Percentiles rank a stretch among this genome's conserved stretches.
These are phyloP conservation scores for Penicillium sp. DNA, from an alignment of 2,329 filamentous ascomycete genomes.

Conservation along the genomic window DNA sequence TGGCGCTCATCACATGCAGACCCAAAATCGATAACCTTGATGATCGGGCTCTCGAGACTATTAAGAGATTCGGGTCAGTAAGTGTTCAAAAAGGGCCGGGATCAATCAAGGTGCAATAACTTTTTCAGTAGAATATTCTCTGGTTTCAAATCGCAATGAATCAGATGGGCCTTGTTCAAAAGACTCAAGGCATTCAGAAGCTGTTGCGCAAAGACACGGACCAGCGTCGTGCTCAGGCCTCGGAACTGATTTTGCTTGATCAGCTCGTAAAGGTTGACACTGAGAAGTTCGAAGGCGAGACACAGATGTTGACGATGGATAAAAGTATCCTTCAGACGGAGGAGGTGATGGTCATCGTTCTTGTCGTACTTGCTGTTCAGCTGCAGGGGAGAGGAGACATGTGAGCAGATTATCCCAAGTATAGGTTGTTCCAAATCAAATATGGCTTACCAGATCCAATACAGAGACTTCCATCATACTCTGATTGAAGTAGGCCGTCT, in stretches of 20 bases:
- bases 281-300: slow-evolving; percentile 92
- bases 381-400: slow-evolving; percentile 49
- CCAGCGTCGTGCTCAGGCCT: slow-evolving; percentile 92
- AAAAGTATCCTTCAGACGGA: slow-evolving; percentile 95
- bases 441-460: slow-evolving; percentile 74
- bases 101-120: slow-evolving; percentile 46
- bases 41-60: slow-evolving; percentile 92
- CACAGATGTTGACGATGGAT: slow-evolving; percentile 97
- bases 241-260: slow-evolving; percentile 99
- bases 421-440: neutral
- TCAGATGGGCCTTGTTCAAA: slow-evolving; percentile 92
- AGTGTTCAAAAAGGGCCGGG: neutral
- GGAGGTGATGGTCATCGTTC: slow-evolving; percentile 95
- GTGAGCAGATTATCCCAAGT: neutral
- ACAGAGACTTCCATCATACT: slow-evolving; percentile 99
- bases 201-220: slow-evolving; percentile 96
- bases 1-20: slow-evolving; percentile 98
- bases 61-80: slow-evolving; percentile 1
- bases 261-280: slow-evolving; percentile 95
- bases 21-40: slow-evolving; percentile 99
- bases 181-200: slow-evolving; percentile 88
- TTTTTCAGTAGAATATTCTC: slow-evolving; percentile 98
- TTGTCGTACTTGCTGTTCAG: slow-evolving; percentile 99
- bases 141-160: slow-evolving; percentile 97
- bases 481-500: slow-evolving; percentile 98